Conservation (phyloP, 2,329 filamentous ascomycete species). For the Penicillium olsonii region DNA sequence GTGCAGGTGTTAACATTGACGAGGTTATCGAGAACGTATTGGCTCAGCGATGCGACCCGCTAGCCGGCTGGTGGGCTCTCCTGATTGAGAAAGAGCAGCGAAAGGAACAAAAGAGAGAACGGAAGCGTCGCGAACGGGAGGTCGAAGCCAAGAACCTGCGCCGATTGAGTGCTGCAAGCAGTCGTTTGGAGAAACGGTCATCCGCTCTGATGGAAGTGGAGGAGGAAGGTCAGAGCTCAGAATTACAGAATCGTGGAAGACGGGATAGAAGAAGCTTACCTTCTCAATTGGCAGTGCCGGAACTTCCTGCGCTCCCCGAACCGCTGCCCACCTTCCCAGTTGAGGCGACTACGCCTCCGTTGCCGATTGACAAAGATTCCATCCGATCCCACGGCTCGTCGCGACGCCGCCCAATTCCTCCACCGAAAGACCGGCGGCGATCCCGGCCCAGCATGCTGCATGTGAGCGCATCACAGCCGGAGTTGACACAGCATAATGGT, state of each 20-base stretch:
- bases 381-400: slow-evolving; percentile 76
- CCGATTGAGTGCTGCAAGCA: slow-evolving; percentile 85
- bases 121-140: slow-evolving; percentile 82
- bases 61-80: slow-evolving; percentile 95
- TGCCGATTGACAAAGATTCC: slow-evolving; percentile 72
- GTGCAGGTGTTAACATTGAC: slow-evolving; percentile 91
- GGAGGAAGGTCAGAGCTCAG: slow-evolving; percentile 63
- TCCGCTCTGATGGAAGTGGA: slow-evolving; percentile 76
- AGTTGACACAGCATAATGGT: slow-evolving; percentile 59
- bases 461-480: slow-evolving; percentile 71
- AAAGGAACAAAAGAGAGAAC: slow-evolving; percentile 77
- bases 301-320: slow-evolving; percentile 77
- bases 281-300: slow-evolving; percentile 65
- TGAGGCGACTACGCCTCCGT: slow-evolving; percentile 48
- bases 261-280: slow-evolving; percentile 72
- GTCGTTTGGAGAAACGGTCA: slow-evolving; percentile 77
- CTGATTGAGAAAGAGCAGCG: slow-evolving; percentile 91
- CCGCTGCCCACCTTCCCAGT: slow-evolving; percentile 37
- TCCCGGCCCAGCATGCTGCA: slow-evolving; percentile 84
- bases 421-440: slow-evolving; percentile 81
- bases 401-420: slow-evolving; percentile 73
- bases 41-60: slow-evolving; percentile 81
- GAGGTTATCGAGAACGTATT: slow-evolving; percentile 91
- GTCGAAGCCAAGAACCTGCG: slow-evolving; percentile 76
- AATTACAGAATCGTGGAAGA: slow-evolving; percentile 71